phyloP scores from a whole-genome alignment of 129 eudicot species.

The Saussurea involucrata region DNA sequence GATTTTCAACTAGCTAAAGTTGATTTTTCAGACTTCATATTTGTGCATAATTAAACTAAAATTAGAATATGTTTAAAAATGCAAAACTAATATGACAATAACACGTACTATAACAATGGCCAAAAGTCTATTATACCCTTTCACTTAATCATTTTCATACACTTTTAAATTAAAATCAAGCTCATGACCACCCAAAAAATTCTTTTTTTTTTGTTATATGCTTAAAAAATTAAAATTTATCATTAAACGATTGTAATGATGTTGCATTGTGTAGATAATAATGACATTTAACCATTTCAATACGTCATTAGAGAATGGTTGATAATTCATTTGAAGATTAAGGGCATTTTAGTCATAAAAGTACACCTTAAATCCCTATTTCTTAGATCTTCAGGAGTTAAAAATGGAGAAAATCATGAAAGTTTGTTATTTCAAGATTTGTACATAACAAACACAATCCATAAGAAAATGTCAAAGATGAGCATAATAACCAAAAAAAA shows the following conservation, averaged over 20 bases:
- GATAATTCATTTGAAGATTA: not conserved
- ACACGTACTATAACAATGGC: not conserved
- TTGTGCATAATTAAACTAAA: not conserved
- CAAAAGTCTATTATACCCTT: not conserved
- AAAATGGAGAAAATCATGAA: conserved; percentile 2
- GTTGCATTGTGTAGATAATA: conserved; percentile 19
- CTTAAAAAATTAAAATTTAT: not conserved
- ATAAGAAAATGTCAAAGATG: not conserved
- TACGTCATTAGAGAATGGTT: conserved; percentile 17
- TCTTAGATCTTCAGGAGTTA: conserved; percentile 1
- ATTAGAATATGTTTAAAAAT: not conserved
- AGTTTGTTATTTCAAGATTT: not conserved
- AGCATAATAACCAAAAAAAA: not conserved
- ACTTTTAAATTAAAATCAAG: not conserved
- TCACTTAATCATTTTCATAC: not conserved
- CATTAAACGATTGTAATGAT: conserved; percentile 21
- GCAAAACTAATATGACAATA: not conserved
- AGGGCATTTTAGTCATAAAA: conserved; percentile 15
- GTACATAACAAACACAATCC: not conserved
- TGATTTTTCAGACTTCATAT: not conserved
- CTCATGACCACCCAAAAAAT: not conserved
- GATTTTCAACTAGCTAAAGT: not conserved
- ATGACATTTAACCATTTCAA: conserved; percentile 27
- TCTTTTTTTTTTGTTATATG: not conserved
- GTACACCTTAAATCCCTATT: not conserved